Evolutionary conservation across 2,329 filamentous ascomycete genomes (phyloP).

Genomic region (Exophiala xenobiotica): DNA sequence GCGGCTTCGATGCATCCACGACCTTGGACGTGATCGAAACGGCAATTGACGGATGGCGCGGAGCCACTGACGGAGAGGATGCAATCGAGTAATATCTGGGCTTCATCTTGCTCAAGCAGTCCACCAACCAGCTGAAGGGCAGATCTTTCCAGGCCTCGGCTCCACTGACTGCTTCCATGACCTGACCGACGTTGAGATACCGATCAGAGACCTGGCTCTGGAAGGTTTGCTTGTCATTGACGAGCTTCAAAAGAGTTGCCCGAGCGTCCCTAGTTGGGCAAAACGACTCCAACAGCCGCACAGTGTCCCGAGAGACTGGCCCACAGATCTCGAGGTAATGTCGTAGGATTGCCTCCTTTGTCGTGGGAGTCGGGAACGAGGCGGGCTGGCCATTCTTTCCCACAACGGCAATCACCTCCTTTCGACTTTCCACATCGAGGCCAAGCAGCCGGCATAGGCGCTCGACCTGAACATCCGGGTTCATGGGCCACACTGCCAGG

Average conservation of each 20-base stretch:
- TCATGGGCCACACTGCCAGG: conserved; percentile 42
- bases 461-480: conserved; percentile 38
- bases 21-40: background rate
- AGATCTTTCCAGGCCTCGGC: conserved; percentile 34
- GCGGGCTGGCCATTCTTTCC: no score
- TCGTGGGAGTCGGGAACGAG: conserved; percentile 90
- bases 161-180: conserved; percentile 79
- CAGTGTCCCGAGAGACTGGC: conserved; percentile 86
- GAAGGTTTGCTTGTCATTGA: background rate
- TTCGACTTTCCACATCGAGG: no score
- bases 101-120: conserved; percentile 22
- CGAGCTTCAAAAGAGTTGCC: conserved; percentile 63
- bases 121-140: conserved; percentile 19
- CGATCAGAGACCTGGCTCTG: background rate
- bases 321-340: conserved; percentile 93
- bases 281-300: conserved; percentile 78
- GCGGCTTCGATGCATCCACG: conserved; percentile 2
- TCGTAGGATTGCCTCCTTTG: conserved; percentile 77
- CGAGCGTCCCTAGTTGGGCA: conserved; percentile 72
- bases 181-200: conserved; percentile 72
- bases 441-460: conserved; percentile 35
- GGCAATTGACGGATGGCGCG: conserved; percentile 17
- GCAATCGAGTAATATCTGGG: conserved; percentile 28
- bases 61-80: conserved; percentile 13
- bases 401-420: no score